phyloP scores from a whole-genome alignment of 148 eudicot species.

The Pharnaceum exiguum region DNA sequence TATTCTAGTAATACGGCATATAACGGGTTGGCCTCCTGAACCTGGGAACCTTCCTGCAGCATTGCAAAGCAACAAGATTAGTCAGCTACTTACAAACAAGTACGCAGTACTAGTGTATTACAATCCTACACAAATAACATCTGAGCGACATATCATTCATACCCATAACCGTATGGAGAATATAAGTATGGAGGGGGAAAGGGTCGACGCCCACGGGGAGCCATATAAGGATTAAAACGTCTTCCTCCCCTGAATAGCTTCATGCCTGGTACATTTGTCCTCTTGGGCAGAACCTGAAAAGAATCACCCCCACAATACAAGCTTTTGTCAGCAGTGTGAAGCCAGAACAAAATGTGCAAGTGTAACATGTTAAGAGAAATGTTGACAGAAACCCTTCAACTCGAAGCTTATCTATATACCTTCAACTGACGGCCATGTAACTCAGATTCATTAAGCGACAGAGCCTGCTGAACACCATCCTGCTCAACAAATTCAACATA shows the following conservation, averaged over 20 bases:
- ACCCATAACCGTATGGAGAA: slow-evolving; percentile 82
- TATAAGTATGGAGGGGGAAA: slow-evolving; percentile 46
- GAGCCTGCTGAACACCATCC: slow-evolving; percentile 89
- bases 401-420: slow-evolving; percentile 24
- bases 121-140: no score
- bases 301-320: background rate
- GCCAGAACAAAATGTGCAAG: background rate
- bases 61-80: background rate
- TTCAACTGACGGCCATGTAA: slow-evolving; percentile 94
- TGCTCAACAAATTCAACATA: slow-evolving; percentile 89
- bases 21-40: slow-evolving; percentile 81
- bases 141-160: no score
- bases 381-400: background rate
- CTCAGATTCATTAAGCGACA: slow-evolving; percentile 79
- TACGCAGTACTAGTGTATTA: no score
- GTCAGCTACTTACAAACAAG: no score
- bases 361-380: background rate
- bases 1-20: slow-evolving; percentile 77
- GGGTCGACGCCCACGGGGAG: slow-evolving; percentile 37
- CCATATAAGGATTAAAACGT: slow-evolving; percentile 54
- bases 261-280: slow-evolving; percentile 94
- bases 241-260: slow-evolving; percentile 55
- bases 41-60: slow-evolving; percentile 77
- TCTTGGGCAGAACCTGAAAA: slow-evolving; percentile 69
- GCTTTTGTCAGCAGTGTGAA: background rate